Evolutionary conservation across 129 eudicot species (phyloP).

Genomic region (Erigeron canadensis): DNA sequence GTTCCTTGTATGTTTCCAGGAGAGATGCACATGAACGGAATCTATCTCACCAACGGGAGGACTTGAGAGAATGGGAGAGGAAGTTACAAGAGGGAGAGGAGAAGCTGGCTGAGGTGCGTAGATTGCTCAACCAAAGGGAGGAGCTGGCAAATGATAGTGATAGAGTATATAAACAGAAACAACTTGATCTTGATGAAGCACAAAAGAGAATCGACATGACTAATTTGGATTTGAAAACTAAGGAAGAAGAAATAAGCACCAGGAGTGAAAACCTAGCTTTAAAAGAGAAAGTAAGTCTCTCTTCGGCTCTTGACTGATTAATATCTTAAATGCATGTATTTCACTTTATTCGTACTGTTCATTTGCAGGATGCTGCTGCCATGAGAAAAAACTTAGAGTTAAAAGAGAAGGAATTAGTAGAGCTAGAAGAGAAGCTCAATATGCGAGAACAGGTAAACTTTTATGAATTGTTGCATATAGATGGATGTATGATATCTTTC

Average conservation of each 20-base stretch:
- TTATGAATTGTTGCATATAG: neutral
- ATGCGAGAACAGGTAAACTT: constrained; percentile 65
- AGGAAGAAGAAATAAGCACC: constrained; percentile 72
- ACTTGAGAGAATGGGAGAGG: constrained; percentile 88
- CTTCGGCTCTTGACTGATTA: constrained; percentile 18
- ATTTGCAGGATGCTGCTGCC: constrained; percentile 72
- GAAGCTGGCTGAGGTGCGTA: constrained; percentile 75
- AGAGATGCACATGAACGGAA: constrained; percentile 63
- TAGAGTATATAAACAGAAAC: constrained; percentile 63
- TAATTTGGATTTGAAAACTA: constrained; percentile 48
- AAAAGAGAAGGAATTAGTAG: constrained; percentile 67
- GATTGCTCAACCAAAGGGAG: constrained; percentile 85
- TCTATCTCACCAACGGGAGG: constrained; percentile 77
- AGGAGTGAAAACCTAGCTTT: constrained; percentile 48
- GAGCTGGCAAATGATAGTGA: constrained; percentile 87
- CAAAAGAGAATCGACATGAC: constrained; percentile 62
- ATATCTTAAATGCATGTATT: neutral
- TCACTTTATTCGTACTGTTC: constrained; percentile 6
- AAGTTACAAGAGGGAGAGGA: constrained; percentile 90
- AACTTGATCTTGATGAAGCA: constrained; percentile 63
- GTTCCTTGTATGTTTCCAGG: constrained; percentile 35
- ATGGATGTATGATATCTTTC: neutral
- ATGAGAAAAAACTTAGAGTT: constrained; percentile 53
- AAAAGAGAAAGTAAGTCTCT: constrained; percentile 72
- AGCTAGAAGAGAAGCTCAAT: constrained; percentile 64